phyloP scores from a whole-genome alignment of 345 rosid species.

The Moricandia arvensis region DNA sequence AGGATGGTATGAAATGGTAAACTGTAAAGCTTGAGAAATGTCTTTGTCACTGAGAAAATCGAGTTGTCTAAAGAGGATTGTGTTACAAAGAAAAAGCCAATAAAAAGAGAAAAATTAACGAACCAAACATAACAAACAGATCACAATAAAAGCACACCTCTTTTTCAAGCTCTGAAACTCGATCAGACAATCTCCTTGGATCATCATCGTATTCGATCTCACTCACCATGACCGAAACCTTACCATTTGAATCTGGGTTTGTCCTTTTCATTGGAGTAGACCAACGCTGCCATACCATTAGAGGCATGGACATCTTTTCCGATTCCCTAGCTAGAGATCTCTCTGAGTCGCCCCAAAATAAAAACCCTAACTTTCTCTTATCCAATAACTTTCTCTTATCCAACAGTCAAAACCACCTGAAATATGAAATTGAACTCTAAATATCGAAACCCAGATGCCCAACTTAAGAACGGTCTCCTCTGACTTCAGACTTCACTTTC shows the following conservation, averaged over 20 bases:
- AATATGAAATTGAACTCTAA: conserved; percentile 12
- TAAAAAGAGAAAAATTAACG: not conserved
- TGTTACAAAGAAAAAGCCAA: not conserved
- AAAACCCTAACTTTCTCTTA: conserved; percentile 34
- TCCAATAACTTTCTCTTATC: too few relatives aligned
- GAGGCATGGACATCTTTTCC: conserved; percentile 70
- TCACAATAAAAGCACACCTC: conserved; percentile 54
- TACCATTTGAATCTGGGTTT: conserved; percentile 35
- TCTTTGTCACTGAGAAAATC: too few relatives aligned
- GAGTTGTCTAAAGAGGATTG: too few relatives aligned
- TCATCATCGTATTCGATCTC: conserved; percentile 42
- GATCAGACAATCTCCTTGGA: conserved; percentile 43
- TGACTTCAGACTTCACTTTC: conserved; percentile 5
- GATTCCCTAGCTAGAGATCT: conserved; percentile 35
- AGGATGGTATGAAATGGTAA: too few relatives aligned
- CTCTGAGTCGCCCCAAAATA: too few relatives aligned
- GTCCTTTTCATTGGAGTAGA: conserved; percentile 51
- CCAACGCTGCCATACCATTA: conserved; percentile 71
- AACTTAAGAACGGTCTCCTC: not conserved
- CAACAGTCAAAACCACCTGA: not conserved
- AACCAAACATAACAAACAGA: not conserved
- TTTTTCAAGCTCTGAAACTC: conserved; percentile 62
- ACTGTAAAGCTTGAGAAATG: too few relatives aligned
- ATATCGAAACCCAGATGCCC: conserved; percentile 23
- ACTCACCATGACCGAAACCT: conserved; percentile 40